These are phyloP conservation scores for Akanthomyces lecanii DNA, from an alignment of 2,329 filamentous ascomycete species.

Conservation along the genomic window DNA sequence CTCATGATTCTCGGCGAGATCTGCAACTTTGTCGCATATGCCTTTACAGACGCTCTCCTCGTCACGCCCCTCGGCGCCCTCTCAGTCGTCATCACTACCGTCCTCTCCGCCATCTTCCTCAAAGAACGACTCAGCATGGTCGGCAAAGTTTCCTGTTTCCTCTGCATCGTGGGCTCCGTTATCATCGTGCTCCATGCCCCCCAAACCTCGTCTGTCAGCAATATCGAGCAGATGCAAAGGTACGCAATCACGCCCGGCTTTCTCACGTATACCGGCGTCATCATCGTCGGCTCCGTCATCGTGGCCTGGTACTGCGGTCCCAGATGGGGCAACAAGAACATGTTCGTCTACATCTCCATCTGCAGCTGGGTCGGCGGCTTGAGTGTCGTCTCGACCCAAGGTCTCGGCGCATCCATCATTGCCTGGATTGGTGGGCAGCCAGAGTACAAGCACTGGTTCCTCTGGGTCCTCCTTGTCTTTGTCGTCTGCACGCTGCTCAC, in stretches of 20 bases:
- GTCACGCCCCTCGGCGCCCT: slow-evolving; percentile 89
- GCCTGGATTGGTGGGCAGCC: slow-evolving; percentile 75
- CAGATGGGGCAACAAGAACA: slow-evolving; percentile 89
- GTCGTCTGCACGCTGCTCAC: slow-evolving; percentile 84
- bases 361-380: slow-evolving; percentile 92
- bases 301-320: slow-evolving; percentile 79
- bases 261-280: slow-evolving; percentile 74
- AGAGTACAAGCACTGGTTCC: slow-evolving; percentile 97
- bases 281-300: slow-evolving; percentile 68
- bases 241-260: slow-evolving; percentile 87
- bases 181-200: slow-evolving; percentile 95
- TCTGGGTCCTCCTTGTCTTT: slow-evolving; percentile 88
- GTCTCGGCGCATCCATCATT: slow-evolving; percentile 84
- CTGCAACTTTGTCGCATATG: slow-evolving; percentile 96
- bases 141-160: slow-evolving; percentile 91
- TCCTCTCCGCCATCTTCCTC: slow-evolving; percentile 89
- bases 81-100: slow-evolving; percentile 85
- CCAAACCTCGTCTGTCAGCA: slow-evolving; percentile 73
- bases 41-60: slow-evolving; percentile 92
- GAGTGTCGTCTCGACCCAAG: slow-evolving; percentile 92
- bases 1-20: slow-evolving; percentile 96
- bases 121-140: slow-evolving; percentile 95
- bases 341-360: slow-evolving; percentile 95
- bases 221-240: slow-evolving; percentile 88
- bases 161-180: slow-evolving; percentile 88